Conservation (phyloP, 169 alveolate species). For the Cyclospora cayetanensis region DNA sequence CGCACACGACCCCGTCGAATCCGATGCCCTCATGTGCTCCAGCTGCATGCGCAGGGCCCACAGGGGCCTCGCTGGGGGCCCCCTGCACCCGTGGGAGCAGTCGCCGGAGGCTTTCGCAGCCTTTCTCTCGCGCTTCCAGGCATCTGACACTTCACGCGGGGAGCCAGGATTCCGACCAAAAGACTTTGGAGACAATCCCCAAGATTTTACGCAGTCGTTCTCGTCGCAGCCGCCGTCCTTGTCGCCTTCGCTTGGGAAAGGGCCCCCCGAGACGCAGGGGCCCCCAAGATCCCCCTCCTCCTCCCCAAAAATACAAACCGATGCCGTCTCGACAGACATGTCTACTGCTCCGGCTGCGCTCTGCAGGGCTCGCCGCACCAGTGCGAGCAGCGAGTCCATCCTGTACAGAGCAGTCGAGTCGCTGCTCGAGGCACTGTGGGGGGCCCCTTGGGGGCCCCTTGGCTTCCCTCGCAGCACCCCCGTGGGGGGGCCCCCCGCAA, state of each 20-base stretch:
- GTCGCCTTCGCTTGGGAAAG: neutral
- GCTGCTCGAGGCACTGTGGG: neutral
- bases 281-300: neutral
- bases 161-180: too few relatives aligned
- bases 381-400: slow-evolving; percentile 13
- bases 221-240: too few relatives aligned
- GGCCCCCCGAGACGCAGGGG: neutral
- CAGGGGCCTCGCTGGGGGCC: neutral
- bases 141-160: too few relatives aligned
- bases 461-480: neutral
- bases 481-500: slow-evolving; percentile 37
- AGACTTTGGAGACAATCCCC: too few relatives aligned
- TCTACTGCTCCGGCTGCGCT: slow-evolving; percentile 52
- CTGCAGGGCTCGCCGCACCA: slow-evolving; percentile 29
- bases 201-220: too few relatives aligned
- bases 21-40: neutral
- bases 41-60: slow-evolving; percentile 26
- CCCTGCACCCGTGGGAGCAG: neutral
- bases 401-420: slow-evolving; percentile 28
- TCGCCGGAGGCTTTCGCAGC: too few relatives aligned
- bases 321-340: neutral
- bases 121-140: too few relatives aligned
- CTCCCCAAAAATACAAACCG: neutral
- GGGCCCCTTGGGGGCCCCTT: neutral
- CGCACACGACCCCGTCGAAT: neutral